Evolutionary conservation across 257 asterid genomes (phyloP).

Genomic region (Solanum infundibuliforme): DNA sequence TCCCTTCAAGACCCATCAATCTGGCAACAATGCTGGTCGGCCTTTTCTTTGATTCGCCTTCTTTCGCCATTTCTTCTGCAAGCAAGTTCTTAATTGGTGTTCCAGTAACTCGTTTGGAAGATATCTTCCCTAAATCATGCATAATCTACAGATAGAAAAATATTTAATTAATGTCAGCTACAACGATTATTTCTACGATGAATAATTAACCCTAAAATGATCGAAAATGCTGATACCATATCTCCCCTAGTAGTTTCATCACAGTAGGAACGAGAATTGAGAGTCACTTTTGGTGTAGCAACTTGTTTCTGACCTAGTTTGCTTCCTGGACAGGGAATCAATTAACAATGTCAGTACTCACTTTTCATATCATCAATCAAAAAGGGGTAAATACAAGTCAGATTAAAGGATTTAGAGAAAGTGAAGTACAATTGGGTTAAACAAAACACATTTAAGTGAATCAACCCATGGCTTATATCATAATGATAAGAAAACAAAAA

Average conservation of each 20-base stretch:
- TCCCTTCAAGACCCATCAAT: slow-evolving; percentile 81
- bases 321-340: slow-evolving; percentile 40
- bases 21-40: slow-evolving; percentile 59
- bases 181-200: not conserved
- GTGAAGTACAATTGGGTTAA: not conserved
- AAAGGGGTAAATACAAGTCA: not conserved
- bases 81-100: slow-evolving; percentile 61
- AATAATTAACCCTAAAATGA: not conserved
- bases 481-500: slow-evolving; percentile 20
- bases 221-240: slow-evolving; percentile 19
- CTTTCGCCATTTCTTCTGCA: slow-evolving; percentile 67
- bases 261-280: slow-evolving; percentile 35
- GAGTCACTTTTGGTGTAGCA: slow-evolving; percentile 29
- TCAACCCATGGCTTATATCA: slow-evolving; percentile 11
- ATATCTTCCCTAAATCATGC: slow-evolving; percentile 37
- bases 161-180: not conserved
- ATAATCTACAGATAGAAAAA: slow-evolving; percentile 29
- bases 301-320: slow-evolving; percentile 32
- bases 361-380: not conserved
- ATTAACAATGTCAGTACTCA: slow-evolving; percentile 4
- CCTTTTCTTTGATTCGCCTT: slow-evolving; percentile 47
- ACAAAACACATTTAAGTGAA: not conserved
- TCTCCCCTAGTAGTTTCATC: slow-evolving; percentile 39
- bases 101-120: slow-evolving; percentile 33
- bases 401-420: not conserved